Base-by-base conservation (phyloP, 176 grass and related monocot genomes). In the Microstegium vimineum region DNA sequence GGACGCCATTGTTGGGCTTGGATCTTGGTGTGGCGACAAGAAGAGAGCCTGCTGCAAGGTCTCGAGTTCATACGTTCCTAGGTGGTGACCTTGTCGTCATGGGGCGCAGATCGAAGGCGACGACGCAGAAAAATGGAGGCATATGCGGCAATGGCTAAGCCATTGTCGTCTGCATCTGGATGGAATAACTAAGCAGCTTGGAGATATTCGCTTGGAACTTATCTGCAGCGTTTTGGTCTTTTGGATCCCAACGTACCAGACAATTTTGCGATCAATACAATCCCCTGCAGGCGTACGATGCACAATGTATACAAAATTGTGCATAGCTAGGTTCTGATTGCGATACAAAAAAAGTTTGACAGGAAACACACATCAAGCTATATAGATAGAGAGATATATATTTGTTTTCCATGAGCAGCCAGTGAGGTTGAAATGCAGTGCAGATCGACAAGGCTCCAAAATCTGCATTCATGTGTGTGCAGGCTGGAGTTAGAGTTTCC, bases 151-250 rank as follows among this genome's bases (percentile, higher is more conserved):
- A 57, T 43, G 76, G 68, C 88, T 60, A 87, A 81, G 85, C 8
- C 3, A 73, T 68, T 68, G 73, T 72, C 56, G 79, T 90, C 83
- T 71, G 74, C 74, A 62, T 82, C 83, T 74, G 12, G 60, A 60
- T 78, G 79, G 88, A 90, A 77, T 73, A 86, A 90, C 79, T 68
- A 60, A 17, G 83, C 33, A 73, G 37, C 4, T 73, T 62, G 79
- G 69, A 54, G 86, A 83, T 17, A 82, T 90, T 78, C 79, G 17
- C 79, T 79, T 90, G 88, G 83, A 79, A 86, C 74, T 68, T 59
- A 83, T 82, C 83, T 71, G 15, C 66, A 59, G 15, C 2, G 13
- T 45, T n/a, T 81, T 75, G n/a, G 15, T 1, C 5, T 45, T n/a
- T 81, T 65, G 83, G 54, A 66, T 67, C 73, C 37, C 6, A 5